Base-by-base conservation (phyloP, 306 rosid species). In the Quercus wislizeni region DNA sequence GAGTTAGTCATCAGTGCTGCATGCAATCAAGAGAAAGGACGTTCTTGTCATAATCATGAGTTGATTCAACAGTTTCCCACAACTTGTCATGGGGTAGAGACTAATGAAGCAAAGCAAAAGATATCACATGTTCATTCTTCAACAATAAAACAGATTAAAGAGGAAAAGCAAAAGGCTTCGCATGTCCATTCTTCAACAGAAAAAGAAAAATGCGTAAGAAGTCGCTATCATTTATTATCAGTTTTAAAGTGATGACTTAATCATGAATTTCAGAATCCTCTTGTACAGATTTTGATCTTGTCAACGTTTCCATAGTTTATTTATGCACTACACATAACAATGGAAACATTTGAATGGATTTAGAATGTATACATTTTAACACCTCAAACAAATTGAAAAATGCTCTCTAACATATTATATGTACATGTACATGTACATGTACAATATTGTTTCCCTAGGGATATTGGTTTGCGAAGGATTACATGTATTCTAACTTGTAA, bases 31-130 rank as follows among this genome's bases (percentile, higher is more conserved):
- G 82, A 78, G 71, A 86, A 71, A 56, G 89, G 87, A 62, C 78
- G 78, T 30, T 6, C 38, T 52, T 82, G 84, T 76, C 92, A 88
- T 61, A 79, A 23, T 61, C 91, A 89, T 80, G 71, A 68, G 73
- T 76, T 85, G 86, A 85, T 15, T 81, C 84, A 35, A 74, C 38
- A 49, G n/a, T 72, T 61, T 74, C 58, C 82, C 49, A 21, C 75
- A 68, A 31, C 63, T 68, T n/a, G 0, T 12, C 67, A 6, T 65
- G n/a, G 5, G 51, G 19, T 58, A 41, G 56, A 59, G 80, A 80
- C 38, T 30, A 74, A 69, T 61, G 65, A 55, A 30, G 49, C 62
- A 23, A 72, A 20, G 31, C 25, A 27, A 46, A 51, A 74, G 2
- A 15, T 64, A 18, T 41, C 46, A 41, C 46, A 8, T 41, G 46